Conservation (phyloP, 2,329 filamentous ascomycete genomes). For the Arachnomyces sp. region DNA sequence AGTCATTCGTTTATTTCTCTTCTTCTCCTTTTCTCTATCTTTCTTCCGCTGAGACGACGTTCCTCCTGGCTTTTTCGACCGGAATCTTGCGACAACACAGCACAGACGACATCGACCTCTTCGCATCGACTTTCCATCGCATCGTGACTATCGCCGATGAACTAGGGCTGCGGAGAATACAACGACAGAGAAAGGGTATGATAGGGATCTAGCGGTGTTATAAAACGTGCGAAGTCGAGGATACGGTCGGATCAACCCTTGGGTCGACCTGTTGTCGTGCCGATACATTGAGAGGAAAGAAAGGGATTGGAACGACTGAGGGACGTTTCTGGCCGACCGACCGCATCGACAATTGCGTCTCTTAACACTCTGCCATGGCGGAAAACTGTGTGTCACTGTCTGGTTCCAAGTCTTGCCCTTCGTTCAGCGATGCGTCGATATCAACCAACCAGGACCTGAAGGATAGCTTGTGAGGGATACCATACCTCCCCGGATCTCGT, state of each 20-base stretch:
- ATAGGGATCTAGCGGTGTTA: not conserved
- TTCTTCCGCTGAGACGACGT: not conserved
- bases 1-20: conserved; percentile 9
- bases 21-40: conserved; percentile 2
- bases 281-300: no score
- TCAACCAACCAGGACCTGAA: conserved; percentile 55
- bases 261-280: not conserved
- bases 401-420: conserved; percentile 62
- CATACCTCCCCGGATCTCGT: conserved; percentile 15
- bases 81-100: not conserved
- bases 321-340: no score
- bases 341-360: not conserved
- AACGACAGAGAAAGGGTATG: not conserved
- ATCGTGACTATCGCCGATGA: no score
- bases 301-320: no score
- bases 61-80: not conserved
- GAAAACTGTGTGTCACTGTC: conserved; percentile 58
- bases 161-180: no score
- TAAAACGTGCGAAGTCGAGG: not conserved
- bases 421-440: conserved; percentile 65
- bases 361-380: conserved; percentile 22
- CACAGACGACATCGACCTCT: not conserved
- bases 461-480: conserved; percentile 61
- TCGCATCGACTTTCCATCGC: no score
- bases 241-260: not conserved